These are phyloP conservation scores for Camillea tinctor DNA, from an alignment of 2,329 filamentous ascomycete species.

Conservation along the genomic window DNA sequence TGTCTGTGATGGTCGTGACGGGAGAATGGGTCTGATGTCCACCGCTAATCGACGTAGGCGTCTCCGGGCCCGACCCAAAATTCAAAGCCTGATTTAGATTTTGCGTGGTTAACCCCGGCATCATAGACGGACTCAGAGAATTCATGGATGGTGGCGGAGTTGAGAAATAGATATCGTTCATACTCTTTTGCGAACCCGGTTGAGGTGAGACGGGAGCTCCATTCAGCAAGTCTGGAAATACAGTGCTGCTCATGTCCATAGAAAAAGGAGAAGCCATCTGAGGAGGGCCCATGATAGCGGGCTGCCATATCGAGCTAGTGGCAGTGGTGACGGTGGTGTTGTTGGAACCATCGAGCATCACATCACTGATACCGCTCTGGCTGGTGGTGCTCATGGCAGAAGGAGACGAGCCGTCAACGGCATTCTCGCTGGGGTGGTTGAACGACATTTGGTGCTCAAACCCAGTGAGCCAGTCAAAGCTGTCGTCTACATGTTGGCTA, in stretches of 20 bases:
- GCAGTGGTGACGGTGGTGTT: slow-evolving; percentile 54
- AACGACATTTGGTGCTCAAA: slow-evolving; percentile 78
- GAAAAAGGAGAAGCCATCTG: slow-evolving; percentile 69
- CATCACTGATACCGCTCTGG: slow-evolving; percentile 86
- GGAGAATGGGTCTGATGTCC: slow-evolving; percentile 59
- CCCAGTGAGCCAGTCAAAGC: slow-evolving; percentile 78
- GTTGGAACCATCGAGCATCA: slow-evolving; percentile 81
- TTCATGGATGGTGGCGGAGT: slow-evolving; percentile 73
- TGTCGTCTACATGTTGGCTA: slow-evolving; percentile 67
- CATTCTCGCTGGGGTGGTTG: slow-evolving; percentile 69
- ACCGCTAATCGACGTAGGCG: slow-evolving; percentile 68
- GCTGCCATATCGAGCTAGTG: slow-evolving; percentile 66
- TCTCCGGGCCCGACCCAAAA: slow-evolving; percentile 66
- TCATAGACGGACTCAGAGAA: slow-evolving; percentile 69
- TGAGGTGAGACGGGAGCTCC: slow-evolving; percentile 76
- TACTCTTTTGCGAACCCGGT: slow-evolving; percentile 67
- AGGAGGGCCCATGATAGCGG: slow-evolving; percentile 66
- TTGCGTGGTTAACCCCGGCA: slow-evolving; percentile 62
- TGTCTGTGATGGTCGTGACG: slow-evolving; percentile 64
- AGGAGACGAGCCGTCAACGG: slow-evolving; percentile 89
- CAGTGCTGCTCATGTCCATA: slow-evolving; percentile 70
- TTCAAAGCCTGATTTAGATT: slow-evolving; percentile 65
- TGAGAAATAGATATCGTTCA: slow-evolving; percentile 74
- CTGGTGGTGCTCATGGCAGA: slow-evolving; percentile 95
- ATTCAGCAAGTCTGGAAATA: slow-evolving; percentile 75